A percentile compares a stretch with the other conserved stretches of the same genome.
Evolutionary conservation across 352 stramenopile genomes (phyloP).

Genomic region (Phytophthora sansomeana): DNA sequence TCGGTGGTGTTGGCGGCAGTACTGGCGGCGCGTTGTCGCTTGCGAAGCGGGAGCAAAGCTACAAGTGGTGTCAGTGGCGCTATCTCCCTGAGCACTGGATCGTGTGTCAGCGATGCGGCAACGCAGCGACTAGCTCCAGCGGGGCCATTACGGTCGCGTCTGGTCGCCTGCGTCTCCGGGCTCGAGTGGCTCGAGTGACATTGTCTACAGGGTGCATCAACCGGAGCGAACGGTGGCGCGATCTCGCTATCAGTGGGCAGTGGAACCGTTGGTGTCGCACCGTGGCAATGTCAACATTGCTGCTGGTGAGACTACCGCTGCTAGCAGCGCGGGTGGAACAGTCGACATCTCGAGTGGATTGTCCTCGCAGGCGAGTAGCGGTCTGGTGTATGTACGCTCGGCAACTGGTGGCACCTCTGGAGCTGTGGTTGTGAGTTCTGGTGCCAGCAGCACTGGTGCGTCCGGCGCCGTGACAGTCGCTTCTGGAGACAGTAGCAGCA

Average conservation of each 20-base stretch:
- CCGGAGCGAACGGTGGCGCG: conserved; percentile 49
- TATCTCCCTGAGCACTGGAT: conserved; percentile 13
- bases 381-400: too few relatives aligned
- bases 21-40: conserved; percentile 28
- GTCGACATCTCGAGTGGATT: too few relatives aligned
- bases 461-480: too few relatives aligned
- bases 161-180: conserved; percentile 32
- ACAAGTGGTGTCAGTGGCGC: conserved; percentile 27
- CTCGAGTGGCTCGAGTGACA: conserved; percentile 30
- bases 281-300: conserved; percentile 9
- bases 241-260: conserved; percentile 41
- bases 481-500: too few relatives aligned
- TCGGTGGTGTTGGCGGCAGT: conserved; percentile 18
- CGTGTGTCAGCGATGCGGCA: not conserved
- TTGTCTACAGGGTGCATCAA: conserved; percentile 55
- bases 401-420: too few relatives aligned
- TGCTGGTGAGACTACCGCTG: too few relatives aligned
- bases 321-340: too few relatives aligned
- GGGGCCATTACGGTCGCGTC: conserved; percentile 23
- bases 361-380: conserved; percentile 46
- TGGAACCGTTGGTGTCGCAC: too few relatives aligned
- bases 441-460: too few relatives aligned
- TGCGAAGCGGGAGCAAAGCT: conserved; percentile 21
- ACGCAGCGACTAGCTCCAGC: conserved; percentile 20
- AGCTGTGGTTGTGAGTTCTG: too few relatives aligned